Evolutionary conservation across 2,329 filamentous ascomycete species (phyloP).

Genomic region (Colletotrichum navitas): DNA sequence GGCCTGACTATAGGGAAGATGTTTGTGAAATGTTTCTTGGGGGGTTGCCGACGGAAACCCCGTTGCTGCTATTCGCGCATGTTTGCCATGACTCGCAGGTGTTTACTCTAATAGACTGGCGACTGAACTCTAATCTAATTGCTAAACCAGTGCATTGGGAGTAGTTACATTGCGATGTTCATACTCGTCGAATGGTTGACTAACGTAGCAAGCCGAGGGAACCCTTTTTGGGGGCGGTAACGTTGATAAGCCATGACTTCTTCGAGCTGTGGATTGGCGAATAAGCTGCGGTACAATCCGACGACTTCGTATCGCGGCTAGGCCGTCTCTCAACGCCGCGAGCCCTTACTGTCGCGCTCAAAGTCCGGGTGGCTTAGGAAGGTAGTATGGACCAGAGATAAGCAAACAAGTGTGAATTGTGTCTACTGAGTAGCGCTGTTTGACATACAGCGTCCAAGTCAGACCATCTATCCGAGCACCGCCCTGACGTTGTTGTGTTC

Average conservation of each 20-base stretch:
- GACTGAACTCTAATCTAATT: not conserved
- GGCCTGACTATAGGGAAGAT: not conserved
- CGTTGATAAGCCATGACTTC: not conserved
- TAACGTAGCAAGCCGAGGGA: not conserved
- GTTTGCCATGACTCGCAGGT: not conserved
- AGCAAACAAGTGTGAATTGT: not conserved
- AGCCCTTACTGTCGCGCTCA: not conserved
- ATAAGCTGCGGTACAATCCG: not conserved
- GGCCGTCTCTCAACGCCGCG: not conserved
- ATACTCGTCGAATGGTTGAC: not conserved
- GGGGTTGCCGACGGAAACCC: not conserved
- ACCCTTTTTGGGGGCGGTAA: not conserved
- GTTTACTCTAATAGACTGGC: not conserved
- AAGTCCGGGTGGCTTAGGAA: not conserved
- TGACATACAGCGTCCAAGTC: not conserved
- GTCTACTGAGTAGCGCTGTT: no score
- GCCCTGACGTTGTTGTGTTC: not conserved
- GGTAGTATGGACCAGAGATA: not conserved
- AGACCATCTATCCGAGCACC: no score
- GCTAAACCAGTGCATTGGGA: not conserved
- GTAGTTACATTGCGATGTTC: not conserved
- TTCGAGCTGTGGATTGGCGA: not conserved
- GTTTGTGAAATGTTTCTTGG: not conserved
- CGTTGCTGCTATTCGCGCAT: not conserved
- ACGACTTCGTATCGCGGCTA: not conserved